phyloP scores from a whole-genome alignment of 768 basidiomycete species.

The Boletales sp. region DNA sequence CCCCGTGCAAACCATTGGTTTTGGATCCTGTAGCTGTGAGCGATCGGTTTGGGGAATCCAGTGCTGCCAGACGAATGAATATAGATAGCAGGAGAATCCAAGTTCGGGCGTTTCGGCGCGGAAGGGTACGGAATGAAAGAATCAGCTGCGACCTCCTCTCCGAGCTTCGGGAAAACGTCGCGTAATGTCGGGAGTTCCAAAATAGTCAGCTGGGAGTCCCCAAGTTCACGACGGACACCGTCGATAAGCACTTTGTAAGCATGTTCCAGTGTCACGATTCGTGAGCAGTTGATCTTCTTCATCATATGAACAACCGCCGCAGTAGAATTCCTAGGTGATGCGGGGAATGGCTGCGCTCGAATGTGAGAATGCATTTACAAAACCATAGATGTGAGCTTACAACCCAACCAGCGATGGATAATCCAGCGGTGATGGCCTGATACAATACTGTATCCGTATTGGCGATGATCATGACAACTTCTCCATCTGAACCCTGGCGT shows the following conservation, averaged over 20 bases:
- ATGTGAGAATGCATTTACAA: conserved; percentile 8
- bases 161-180: conserved; percentile 36
- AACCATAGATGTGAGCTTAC: background rate
- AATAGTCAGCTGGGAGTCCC: background rate
- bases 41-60: conserved; percentile 43
- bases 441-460: conserved; percentile 28
- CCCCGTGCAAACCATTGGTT: conserved; percentile 33
- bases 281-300: conserved; percentile 14
- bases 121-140: conserved; percentile 11
- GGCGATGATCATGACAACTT: conserved; percentile 33
- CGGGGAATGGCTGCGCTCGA: conserved; percentile 19
- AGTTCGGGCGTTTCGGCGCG: background rate
- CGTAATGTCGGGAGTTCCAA: conserved; percentile 14
- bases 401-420: conserved; percentile 4
- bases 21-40: conserved; percentile 29
- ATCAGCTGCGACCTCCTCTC: conserved; percentile 20
- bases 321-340: conserved; percentile 20
- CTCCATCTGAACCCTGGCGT: conserved; percentile 16
- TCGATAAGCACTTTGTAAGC: conserved; percentile 11
- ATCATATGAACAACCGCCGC: conserved; percentile 17
- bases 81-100: conserved; percentile 15
- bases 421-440: conserved; percentile 24
- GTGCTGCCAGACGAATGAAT: conserved; percentile 37
- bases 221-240: conserved; percentile 1
- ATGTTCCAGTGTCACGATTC: conserved; percentile 10